phyloP scores from a whole-genome alignment of 176 grass and related monocot genomes.

The Pontederia paniculata region DNA sequence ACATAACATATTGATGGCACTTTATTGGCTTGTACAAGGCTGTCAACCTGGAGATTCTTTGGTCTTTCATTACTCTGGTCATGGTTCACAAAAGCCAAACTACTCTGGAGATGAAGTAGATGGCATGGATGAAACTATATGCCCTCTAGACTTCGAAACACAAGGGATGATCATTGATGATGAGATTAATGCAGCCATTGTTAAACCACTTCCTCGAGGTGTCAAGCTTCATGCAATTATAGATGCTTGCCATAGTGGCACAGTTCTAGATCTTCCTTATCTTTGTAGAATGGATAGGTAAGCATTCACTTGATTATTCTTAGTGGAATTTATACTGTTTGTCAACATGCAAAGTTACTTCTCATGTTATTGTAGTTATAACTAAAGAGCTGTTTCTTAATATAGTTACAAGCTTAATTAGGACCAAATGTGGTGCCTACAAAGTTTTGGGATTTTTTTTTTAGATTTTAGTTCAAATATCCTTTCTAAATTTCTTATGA shows the following conservation, averaged over 20 bases:
- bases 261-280: constrained; percentile 77
- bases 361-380: constrained; percentile 4
- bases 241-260: constrained; percentile 96
- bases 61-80: constrained; percentile 98
- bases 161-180: constrained; percentile 97
- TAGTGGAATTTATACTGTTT: background rate
- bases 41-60: constrained; percentile 90
- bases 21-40: constrained; percentile 90
- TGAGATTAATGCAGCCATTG: constrained; percentile 65
- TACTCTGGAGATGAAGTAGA: constrained; percentile 75
- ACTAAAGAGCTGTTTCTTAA: too few species aligned
- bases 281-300: constrained; percentile 93
- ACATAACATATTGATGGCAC: constrained; percentile 80
- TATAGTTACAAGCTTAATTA: too few species aligned
- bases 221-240: constrained; percentile 93
- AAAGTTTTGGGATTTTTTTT: too few species aligned
- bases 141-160: constrained; percentile 86
- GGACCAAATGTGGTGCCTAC: too few species aligned
- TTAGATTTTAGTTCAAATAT: too few species aligned
- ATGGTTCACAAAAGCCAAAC: constrained; percentile 76
- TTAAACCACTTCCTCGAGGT: constrained; percentile 68
- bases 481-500: too few species aligned
- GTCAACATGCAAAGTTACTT: too few species aligned
- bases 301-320: background rate
- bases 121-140: constrained; percentile 86